Base-by-base conservation (phyloP, 2,329 filamentous ascomycete genomes). In the Hypoxylon sp. region DNA sequence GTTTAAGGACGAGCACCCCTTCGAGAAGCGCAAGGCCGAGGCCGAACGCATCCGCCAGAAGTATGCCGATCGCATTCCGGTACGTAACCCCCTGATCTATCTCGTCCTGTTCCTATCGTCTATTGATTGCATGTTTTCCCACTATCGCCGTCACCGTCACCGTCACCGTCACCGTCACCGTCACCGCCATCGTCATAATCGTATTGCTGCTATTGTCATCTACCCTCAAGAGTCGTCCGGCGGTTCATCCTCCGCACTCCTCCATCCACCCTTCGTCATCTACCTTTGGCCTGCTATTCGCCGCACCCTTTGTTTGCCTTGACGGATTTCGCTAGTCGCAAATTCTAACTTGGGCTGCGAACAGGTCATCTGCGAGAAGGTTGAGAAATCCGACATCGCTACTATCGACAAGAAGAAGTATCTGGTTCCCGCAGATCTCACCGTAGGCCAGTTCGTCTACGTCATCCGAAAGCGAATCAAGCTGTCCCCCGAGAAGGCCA, bases 361-460 rank as follows among this genome's bases (percentile, higher is more conserved):
- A 68, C 70, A 97, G 93, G 94, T 99, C 65, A 99, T 99, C 77
- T 99, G 95, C 84, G 95, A 98, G 80, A 98, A 98, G 84, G 94
- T 98, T 69, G 95, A 99, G 81, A 98, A 97, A 83, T 96, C 91
- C 62, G 95, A 99, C 76, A 99, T 99, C 71, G 95, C 95, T 60
- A 98, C 95, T 68, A 99, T 99, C 84, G 95, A 99, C 82, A 99
- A 99, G 89, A 99, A 99, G 88, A 99, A 99, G 83, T 99, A 99
- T 75, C 86, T 99, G 45, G 95, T 99, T 23, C 95, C 95, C 11
- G 92, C 95, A 69, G 95, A 99, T 75, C 87, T 99, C 74, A 99
- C 95, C 63, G 95, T 99, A 64, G 95, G 95, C 72, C 95, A 99
- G 88, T 97, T 99, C 76, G 95, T 99, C 81, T 99, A 99, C 79